Evolutionary conservation across 768 basidiomycete species (phyloP).

Genomic region (Boletales sp.): DNA sequence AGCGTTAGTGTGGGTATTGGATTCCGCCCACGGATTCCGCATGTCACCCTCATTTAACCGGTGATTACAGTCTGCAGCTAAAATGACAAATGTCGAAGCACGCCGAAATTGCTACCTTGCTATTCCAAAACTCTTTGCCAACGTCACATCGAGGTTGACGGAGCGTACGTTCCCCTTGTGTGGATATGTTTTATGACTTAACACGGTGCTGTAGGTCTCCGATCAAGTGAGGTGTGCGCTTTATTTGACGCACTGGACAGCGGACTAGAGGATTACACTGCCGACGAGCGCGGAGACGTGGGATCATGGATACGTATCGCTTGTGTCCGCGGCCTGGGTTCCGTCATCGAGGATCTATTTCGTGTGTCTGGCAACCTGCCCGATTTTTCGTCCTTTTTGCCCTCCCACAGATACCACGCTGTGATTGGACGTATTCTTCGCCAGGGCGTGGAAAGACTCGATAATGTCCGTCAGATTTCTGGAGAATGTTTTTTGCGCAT

Average conservation of each 20-base stretch:
- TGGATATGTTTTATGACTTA: constrained; percentile 9
- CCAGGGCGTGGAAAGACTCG: constrained; percentile 87
- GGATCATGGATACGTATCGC: constrained; percentile 92
- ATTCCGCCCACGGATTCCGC: constrained; percentile 18
- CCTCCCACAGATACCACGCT: constrained; percentile 51
- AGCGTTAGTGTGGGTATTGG: constrained; percentile 45
- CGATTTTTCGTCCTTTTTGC: constrained; percentile 56
- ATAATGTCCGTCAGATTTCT: constrained; percentile 83
- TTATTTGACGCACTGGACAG: constrained; percentile 55
- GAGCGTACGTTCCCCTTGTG: constrained; percentile 39
- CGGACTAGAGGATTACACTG: constrained; percentile 88
- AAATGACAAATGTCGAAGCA: constrained; percentile 50
- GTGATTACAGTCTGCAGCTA: constrained; percentile 30
- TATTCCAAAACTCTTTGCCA: constrained; percentile 45
- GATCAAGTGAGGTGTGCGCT: constrained; percentile 40
- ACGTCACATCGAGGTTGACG: constrained; percentile 40
- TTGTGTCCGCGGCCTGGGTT: constrained; percentile 64
- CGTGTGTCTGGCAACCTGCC: constrained; percentile 37
- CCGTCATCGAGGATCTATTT: constrained; percentile 51
- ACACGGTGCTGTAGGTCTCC: constrained; percentile 40
- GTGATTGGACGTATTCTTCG: constrained; percentile 71
- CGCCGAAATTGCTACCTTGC: constrained; percentile 52
- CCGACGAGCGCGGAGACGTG: constrained; percentile 93
- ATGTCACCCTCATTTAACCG: constrained; percentile 17
- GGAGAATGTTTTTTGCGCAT: constrained; percentile 58